Evolutionary conservation across 2,329 filamentous ascomycete species (phyloP).

Genomic region (Aspergillus brasiliensis): DNA sequence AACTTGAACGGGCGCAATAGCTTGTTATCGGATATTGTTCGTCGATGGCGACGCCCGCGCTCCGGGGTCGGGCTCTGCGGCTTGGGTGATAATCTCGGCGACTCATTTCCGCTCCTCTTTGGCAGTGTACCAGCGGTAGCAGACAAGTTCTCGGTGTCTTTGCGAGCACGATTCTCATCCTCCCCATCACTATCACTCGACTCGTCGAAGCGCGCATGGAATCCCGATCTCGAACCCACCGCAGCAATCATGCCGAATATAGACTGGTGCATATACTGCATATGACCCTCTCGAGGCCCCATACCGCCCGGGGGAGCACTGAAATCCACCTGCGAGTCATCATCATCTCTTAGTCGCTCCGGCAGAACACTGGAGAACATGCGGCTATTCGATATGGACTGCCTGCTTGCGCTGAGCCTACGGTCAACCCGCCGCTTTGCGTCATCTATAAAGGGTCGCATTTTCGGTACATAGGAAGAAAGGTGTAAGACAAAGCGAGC

Average conservation of each 20-base stretch:
- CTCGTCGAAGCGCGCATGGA: constrained; percentile 78
- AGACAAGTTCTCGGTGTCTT: constrained; percentile 13
- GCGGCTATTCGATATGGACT: constrained; percentile 44
- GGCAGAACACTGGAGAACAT: constrained; percentile 56
- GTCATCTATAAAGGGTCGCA: constrained; percentile 43
- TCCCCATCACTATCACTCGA: constrained; percentile 78
- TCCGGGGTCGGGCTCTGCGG: constrained; percentile 26
- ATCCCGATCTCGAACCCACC: constrained; percentile 79
- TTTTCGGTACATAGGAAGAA: constrained; percentile 18
- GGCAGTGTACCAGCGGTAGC: constrained; percentile 7
- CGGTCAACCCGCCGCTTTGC: constrained; percentile 45
- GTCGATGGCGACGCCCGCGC: constrained; percentile 54
- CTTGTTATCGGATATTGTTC: constrained; percentile 66
- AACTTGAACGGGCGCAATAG: constrained; percentile 63
- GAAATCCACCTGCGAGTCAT: constrained; percentile 63
- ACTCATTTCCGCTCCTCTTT: constrained; percentile 2
- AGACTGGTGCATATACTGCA: constrained; percentile 83
- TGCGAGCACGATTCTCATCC: constrained; percentile 32
- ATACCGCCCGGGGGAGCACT: constrained; percentile 53
- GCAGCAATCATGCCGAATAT: constrained; percentile 91
- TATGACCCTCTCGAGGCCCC: constrained; percentile 43
- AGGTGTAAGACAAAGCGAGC: constrained; percentile 1
- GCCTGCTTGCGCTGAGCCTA: constrained; percentile 46
- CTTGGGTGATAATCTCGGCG: constrained; percentile 4
- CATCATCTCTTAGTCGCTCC: constrained; percentile 59